These are phyloP conservation scores for Papiliotrema nemorosa DNA, from an alignment of 1,284 basidiomycete species.

Conservation along the genomic window DNA sequence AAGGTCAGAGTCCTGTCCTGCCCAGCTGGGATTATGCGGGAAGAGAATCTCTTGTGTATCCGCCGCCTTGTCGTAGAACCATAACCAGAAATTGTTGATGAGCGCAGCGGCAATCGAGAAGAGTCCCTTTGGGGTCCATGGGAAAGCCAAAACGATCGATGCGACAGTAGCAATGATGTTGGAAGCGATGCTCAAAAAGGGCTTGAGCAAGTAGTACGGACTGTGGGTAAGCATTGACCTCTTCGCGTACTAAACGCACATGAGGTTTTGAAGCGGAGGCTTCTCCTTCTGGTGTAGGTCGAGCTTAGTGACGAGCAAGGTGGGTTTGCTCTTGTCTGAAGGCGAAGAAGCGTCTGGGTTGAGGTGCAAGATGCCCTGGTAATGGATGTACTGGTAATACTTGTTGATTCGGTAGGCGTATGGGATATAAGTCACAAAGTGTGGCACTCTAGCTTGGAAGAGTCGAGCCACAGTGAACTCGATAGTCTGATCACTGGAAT, in stretches of 20 bases:
- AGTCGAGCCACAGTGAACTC: too few relatives aligned
- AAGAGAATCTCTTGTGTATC: conserved; percentile 18
- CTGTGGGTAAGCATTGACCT: conserved; percentile 3
- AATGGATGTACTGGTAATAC: conserved; percentile 11
- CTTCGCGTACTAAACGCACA: conserved; percentile 18
- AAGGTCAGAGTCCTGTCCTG: neutral
- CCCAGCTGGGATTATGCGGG: conserved; percentile 1
- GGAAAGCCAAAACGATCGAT: neutral
- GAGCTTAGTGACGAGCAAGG: conserved; percentile 35
- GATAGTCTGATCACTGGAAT: conserved; percentile 24
- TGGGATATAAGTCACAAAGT: too few relatives aligned
- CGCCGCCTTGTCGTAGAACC: conserved; percentile 29
- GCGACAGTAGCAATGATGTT: conserved; percentile 1
- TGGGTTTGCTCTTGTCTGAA: conserved; percentile 11
- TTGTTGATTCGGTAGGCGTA: too few relatives aligned
- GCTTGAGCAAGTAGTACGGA: conserved; percentile 19
- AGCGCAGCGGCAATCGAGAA: conserved; percentile 19
- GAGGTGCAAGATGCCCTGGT: conserved; percentile 19
- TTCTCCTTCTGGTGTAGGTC: conserved; percentile 14
- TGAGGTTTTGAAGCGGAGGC: conserved; percentile 15
- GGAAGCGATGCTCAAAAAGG: conserved; percentile 11
- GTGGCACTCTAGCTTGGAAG: too few relatives aligned
- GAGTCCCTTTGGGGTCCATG: conserved; percentile 4
- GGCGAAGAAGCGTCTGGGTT: conserved; percentile 21
- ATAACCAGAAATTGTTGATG: conserved; percentile 19